phyloP scores from a whole-genome alignment of 1,284 basidiomycete genomes.

The Trametes sp. region DNA sequence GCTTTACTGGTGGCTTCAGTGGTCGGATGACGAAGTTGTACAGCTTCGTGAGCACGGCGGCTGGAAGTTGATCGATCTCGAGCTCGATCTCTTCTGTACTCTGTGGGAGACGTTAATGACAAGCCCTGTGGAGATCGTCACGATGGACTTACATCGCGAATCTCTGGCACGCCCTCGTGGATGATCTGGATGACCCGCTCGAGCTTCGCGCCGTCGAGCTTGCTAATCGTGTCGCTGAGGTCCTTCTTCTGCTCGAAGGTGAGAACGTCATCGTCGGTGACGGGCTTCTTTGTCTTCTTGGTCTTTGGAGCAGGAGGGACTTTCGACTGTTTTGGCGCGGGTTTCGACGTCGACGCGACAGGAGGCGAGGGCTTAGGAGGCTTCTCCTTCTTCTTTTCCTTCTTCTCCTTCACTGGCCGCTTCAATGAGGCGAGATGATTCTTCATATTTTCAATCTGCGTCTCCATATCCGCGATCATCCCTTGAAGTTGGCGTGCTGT shows the following conservation, averaged over 20 bases:
- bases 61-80: constrained; percentile 91
- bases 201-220: constrained; percentile 79
- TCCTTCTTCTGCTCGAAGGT: constrained; percentile 97
- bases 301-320: constrained; percentile 36
- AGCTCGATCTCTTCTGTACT: constrained; percentile 96
- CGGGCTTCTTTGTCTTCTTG: constrained; percentile 52
- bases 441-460: constrained; percentile 76
- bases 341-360: constrained; percentile 70
- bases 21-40: constrained; percentile 94
- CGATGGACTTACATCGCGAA: constrained; percentile 78
- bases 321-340: constrained; percentile 55
- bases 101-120: constrained; percentile 48
- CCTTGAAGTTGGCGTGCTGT: constrained; percentile 49
- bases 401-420: constrained; percentile 61
- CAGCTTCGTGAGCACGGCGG: constrained; percentile 84
- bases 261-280: constrained; percentile 71
- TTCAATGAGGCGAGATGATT: constrained; percentile 65
- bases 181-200: constrained; percentile 92
- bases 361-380: constrained; percentile 45
- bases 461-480: constrained; percentile 75
- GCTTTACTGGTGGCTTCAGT: constrained; percentile 65
- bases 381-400: constrained; percentile 69
- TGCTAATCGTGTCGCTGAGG: constrained; percentile 89
- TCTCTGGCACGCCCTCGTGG: constrained; percentile 87
- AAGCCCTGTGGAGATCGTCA: constrained; percentile 9